Evolutionary conservation across 2,329 filamentous ascomycete genomes (phyloP), one percentile per base, ranked within the genome.

Genomic region (Eurotiales sp.): DNA sequence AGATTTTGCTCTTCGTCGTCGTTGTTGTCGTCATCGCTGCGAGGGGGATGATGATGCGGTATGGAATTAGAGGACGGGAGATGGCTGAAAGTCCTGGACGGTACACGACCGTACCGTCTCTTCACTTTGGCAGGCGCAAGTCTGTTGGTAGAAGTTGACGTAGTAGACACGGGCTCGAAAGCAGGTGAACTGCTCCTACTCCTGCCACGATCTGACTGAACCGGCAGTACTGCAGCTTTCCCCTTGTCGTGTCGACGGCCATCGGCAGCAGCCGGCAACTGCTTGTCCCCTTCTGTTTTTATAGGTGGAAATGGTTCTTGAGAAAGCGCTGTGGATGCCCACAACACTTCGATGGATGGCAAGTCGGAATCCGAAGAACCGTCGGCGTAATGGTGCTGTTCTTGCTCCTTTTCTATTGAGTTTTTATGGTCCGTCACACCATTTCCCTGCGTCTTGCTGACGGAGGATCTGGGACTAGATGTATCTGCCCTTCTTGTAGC

Each of bases 241-340:
- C 40, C 15, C 4, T 43, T 43, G 6, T 43, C 23, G n/a, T n/a
- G n/a, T n/a, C n/a, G n/a, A n/a, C n/a, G n/a, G n/a, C n/a, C 22
- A 21, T 3, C 32, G 3, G 15, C 27, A 19, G 15, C 27, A 19
- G 46, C 40, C 17, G 30, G 19, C 8, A 29, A 23, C 29, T 19
- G 22, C n/a, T 50, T 40, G 30, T 34, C 25, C 4, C 12, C 12
- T 39, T 49, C 47, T 15, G 21, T 34, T 22, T 50, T 50, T n/a
- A 50, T 50, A 10, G 47, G 52, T 32, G 42, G 27, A 48, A 43
- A 50, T 22, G 41, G 37, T 4, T 42, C 32, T 29, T 50, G 56
- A 2, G 54, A 41, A 29, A 52, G 57, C 22, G 56, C 54, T 3
- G 57, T 59, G 14, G 53, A 58, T 17, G 50, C 36, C 39, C 52